phyloP scores from a whole-genome alignment of 495 filamentous ascomycete genomes.

The Penicillium soppii region DNA sequence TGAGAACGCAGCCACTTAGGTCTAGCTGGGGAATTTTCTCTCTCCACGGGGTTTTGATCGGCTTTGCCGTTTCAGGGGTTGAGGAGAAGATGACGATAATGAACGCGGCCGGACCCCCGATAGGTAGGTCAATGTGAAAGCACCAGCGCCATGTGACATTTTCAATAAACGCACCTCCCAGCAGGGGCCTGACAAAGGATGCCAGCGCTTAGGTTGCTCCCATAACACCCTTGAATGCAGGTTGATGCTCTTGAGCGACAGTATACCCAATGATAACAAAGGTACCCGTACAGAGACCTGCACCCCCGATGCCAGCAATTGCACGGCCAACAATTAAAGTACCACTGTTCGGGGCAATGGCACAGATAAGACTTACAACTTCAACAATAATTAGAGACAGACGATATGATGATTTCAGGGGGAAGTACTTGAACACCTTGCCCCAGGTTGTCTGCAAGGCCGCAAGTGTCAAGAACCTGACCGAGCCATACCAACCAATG shows the following conservation, averaged over 20 bases:
- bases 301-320: slow-evolving; percentile 59
- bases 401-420: not conserved
- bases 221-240: slow-evolving; percentile 41
- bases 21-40: slow-evolving; percentile 37
- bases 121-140: slow-evolving; percentile 49
- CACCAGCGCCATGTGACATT: too few relatives aligned
- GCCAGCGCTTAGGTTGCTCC: slow-evolving; percentile 45
- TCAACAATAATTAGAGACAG: slow-evolving; percentile 55
- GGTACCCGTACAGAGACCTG: slow-evolving; percentile 34
- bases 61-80: slow-evolving; percentile 23
- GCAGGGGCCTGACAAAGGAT: slow-evolving; percentile 33
- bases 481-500: not conserved
- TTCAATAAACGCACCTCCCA: slow-evolving; percentile 45
- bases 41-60: slow-evolving; percentile 14
- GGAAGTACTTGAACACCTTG: not conserved
- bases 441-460: not conserved
- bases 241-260: slow-evolving; percentile 47
- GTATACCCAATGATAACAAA: slow-evolving; percentile 39
- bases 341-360: slow-evolving; percentile 43
- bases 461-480: not conserved
- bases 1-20: slow-evolving; percentile 18
- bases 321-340: slow-evolving; percentile 36
- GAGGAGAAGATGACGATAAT: slow-evolving; percentile 43
- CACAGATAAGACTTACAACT: slow-evolving; percentile 65
- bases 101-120: slow-evolving; percentile 42